phyloP scores from a whole-genome alignment of 2,329 filamentous ascomycete species.

The Westerdykella aurantiaca region DNA sequence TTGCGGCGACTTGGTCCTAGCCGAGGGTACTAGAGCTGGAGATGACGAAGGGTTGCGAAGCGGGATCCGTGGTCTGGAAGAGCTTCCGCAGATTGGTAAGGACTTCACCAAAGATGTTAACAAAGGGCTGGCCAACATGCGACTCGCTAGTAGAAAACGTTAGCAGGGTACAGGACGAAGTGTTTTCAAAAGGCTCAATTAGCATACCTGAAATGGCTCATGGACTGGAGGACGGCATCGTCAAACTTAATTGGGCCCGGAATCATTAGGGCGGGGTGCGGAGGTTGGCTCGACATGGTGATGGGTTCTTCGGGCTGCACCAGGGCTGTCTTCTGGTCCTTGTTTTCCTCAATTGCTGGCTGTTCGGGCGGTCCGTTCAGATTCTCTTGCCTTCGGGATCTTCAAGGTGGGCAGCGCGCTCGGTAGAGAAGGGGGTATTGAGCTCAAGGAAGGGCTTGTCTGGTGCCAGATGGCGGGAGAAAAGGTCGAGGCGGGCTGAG shows the following conservation, averaged over 20 bases:
- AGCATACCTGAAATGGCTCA: slow-evolving; percentile 81
- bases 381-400: slow-evolving; percentile 48
- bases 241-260: slow-evolving; percentile 98
- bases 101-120: slow-evolving; percentile 84
- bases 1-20: slow-evolving; percentile 94
- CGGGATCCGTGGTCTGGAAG: slow-evolving; percentile 79
- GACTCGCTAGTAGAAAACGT: slow-evolving; percentile 61
- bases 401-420: slow-evolving; percentile 47
- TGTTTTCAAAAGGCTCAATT: slow-evolving; percentile 2
- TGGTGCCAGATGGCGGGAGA: slow-evolving; percentile 56
- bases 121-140: slow-evolving; percentile 84
- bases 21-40: slow-evolving; percentile 92
- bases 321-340: slow-evolving; percentile 11
- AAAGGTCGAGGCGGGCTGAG: slow-evolving; percentile 51
- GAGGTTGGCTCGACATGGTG: slow-evolving; percentile 54
- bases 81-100: slow-evolving; percentile 83
- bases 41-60: slow-evolving; percentile 86
- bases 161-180: background rate
- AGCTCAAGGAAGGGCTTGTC: slow-evolving; percentile 50
- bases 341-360: slow-evolving; percentile 11
- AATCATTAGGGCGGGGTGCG: slow-evolving; percentile 76
- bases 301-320: slow-evolving; percentile 7
- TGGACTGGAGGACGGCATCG: slow-evolving; percentile 89
- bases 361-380: slow-evolving; percentile 3
- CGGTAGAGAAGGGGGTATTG: slow-evolving; percentile 59